A percentile compares a stretch with the other conserved stretches of the same genome.
These are phyloP conservation scores for Mortierella sp. DNA, from an alignment of 371 early-diverging fungal genomes.

Conservation along the genomic window DNA sequence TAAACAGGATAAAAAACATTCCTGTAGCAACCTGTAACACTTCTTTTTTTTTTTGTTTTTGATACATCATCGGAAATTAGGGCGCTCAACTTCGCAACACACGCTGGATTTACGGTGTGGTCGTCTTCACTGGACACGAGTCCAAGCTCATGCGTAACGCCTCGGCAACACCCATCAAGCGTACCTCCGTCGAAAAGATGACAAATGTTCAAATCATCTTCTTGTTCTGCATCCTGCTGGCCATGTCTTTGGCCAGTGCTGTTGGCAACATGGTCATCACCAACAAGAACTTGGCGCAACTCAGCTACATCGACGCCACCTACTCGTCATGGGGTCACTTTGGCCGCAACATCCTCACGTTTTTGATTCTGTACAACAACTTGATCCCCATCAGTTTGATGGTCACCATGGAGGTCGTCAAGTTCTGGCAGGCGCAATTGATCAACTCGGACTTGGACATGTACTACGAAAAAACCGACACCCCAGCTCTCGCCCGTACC, in stretches of 20 bases:
- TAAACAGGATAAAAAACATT: neutral
- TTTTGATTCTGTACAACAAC: constrained; percentile 91
- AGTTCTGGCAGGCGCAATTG: constrained; percentile 83
- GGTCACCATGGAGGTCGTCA: constrained; percentile 94
- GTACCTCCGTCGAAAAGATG: constrained; percentile 84
- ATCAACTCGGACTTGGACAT: constrained; percentile 91
- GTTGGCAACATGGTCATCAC: constrained; percentile 77
- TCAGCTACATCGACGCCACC: constrained; percentile 38
- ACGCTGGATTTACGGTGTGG: constrained; percentile 87
- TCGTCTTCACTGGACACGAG: constrained; percentile 92
- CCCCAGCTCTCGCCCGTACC: constrained; percentile 89
- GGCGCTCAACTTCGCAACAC: constrained; percentile 91
- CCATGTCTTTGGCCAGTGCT: constrained; percentile 89
- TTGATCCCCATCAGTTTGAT: constrained; percentile 93
- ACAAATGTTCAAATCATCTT: constrained; percentile 95
- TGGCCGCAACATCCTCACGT: constrained; percentile 85
- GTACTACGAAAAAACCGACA: constrained; percentile 87
- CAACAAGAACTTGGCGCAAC: constrained; percentile 58
- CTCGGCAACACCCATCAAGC: constrained; percentile 85
- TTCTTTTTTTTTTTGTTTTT: neutral
- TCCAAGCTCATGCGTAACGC: constrained; percentile 92
- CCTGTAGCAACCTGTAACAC: neutral
- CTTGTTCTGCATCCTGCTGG: constrained; percentile 88
- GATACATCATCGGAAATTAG: constrained; percentile 19
- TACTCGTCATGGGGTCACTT: constrained; percentile 63